Percentiles rank a stretch among this genome's conserved stretches.
Evolutionary conservation across 805 yeast species (phyloP).

Genomic region (Myxozyma neotropica): DNA sequence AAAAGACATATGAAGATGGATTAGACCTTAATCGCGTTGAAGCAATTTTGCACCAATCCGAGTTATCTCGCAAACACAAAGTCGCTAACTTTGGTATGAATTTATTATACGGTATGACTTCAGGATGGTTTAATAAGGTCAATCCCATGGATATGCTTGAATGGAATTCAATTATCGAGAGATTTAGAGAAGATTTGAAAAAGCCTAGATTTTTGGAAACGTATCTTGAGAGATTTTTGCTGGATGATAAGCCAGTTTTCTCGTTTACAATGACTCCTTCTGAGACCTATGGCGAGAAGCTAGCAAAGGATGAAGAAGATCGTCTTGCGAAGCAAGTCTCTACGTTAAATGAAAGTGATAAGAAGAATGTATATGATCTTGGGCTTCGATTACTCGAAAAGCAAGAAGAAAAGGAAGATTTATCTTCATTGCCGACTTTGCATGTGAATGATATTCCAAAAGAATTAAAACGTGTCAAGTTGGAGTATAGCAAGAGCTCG

Average conservation of each 20-base stretch:
- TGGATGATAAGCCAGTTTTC: constrained; percentile 58
- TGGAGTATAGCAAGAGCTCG: constrained; percentile 14
- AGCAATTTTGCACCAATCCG: constrained; percentile 87
- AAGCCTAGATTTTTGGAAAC: constrained; percentile 64
- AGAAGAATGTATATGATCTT: constrained; percentile 57
- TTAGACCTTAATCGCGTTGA: constrained; percentile 66
- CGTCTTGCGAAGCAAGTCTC: constrained; percentile 53
- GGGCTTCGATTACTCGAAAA: constrained; percentile 62
- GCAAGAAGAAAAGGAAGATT: constrained; percentile 71
- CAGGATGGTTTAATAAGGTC: constrained; percentile 82
- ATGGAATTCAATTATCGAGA: constrained; percentile 60
- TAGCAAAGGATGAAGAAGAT: constrained; percentile 58
- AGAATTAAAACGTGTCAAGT: constrained; percentile 47
- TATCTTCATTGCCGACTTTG: constrained; percentile 78
- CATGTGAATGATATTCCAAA: constrained; percentile 71
- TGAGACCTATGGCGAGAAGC: constrained; percentile 53
- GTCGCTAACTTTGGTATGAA: constrained; percentile 88
- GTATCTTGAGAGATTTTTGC: constrained; percentile 56
- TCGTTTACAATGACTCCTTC: constrained; percentile 77
- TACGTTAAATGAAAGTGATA: constrained; percentile 57
- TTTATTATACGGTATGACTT: constrained; percentile 69
- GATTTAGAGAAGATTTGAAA: constrained; percentile 64
- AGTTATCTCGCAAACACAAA: constrained; percentile 78
- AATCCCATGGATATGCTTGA: constrained; percentile 72
- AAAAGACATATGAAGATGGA: constrained; percentile 47